Evolutionary conservation across 73 alveolate genomes (phyloP), one percentile per base, ranked within the genome.

Genomic region (Stentor coeruleus): DNA sequence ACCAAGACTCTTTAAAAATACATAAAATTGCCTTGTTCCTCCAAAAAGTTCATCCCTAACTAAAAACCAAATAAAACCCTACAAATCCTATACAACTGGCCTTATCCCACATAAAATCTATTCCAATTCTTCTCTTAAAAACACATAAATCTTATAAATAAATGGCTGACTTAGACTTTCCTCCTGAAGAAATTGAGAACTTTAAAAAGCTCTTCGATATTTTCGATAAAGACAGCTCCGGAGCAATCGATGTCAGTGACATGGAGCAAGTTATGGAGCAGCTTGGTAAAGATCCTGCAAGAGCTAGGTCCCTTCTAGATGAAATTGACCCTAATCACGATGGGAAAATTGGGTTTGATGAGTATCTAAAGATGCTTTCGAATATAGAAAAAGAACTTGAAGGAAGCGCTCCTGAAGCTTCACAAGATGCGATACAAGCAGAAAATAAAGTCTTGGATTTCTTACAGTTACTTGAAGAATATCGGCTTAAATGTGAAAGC

Each of bases 381-480:
- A 80, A 88, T 30, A 84, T 88, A 11, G 94, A 88, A 73, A 82
- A 88, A 30, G 58, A 80, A 66, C 76, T 30, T 59, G 84, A 38
- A 15, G 42, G 74, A 58, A 77, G 37, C 38, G 76, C 79, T 55
- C 66, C 73, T 36, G 76, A 39, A 39, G 40, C 36, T 26, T 20
- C n/a, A 20, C 33, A 14, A 26, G 40, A 20, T 28, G 79, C 86
- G n/a, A 55, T 81, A 30, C 59, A 81, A 81, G 86, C 95, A 15
- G 95, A 90, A 40, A 75, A 91, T 39, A 90, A 90, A 77, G 95
- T 90, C 30, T 58, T 90, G 15, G 93, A 90, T 38, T 87, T 90
- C 39, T 55, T 90, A 38, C 77, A 74, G 91, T 85, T 87, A 39
- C 77, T 90, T 3, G 90, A 90, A 36, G 93, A 90, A 38, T 87